These are phyloP conservation scores for Verticillium albo-atrum DNA, from an alignment of 2,329 filamentous ascomycete genomes.

Conservation along the genomic window DNA sequence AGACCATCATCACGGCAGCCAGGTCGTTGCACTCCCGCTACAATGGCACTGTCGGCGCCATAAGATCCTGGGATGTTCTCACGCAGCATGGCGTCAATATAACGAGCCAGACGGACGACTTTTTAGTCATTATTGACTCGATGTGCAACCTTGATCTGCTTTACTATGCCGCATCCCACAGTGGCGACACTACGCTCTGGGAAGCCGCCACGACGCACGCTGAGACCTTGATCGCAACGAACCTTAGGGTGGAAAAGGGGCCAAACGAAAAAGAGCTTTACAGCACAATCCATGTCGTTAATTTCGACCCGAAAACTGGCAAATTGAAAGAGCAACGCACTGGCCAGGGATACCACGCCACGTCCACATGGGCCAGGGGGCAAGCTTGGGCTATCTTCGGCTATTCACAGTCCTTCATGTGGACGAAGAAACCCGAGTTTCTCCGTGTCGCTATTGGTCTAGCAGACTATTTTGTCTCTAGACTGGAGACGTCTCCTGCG, in stretches of 20 bases:
- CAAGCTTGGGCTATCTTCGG: slow-evolving; percentile 49
- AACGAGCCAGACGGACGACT: slow-evolving; percentile 24
- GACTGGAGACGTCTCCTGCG: slow-evolving; percentile 28
- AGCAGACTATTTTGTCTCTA: slow-evolving; percentile 43
- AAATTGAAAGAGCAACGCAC: slow-evolving; percentile 39
- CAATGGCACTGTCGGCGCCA: slow-evolving; percentile 36
- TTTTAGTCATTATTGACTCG: slow-evolving; percentile 37
- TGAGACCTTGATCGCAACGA: slow-evolving; percentile 29
- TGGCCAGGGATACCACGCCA: slow-evolving; percentile 40
- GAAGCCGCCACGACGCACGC: slow-evolving; percentile 33
- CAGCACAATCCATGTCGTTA: slow-evolving; percentile 42
- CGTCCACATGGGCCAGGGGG: slow-evolving; percentile 46
- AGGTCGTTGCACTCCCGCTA: slow-evolving; percentile 37
- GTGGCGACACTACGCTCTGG: slow-evolving; percentile 17
- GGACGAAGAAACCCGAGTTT: slow-evolving; percentile 39
- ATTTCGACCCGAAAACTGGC: slow-evolving; percentile 40
- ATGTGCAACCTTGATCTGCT: slow-evolving; percentile 34
- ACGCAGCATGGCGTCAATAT: slow-evolving; percentile 23
- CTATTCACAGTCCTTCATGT: slow-evolving; percentile 43
- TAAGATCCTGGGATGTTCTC: slow-evolving; percentile 42
- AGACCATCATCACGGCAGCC: slow-evolving; percentile 38
- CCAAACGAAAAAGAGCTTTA: slow-evolving; percentile 16
- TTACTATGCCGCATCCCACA: slow-evolving; percentile 28
- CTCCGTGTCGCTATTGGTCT: slow-evolving; percentile 38
- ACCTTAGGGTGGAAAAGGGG: slow-evolving; percentile 31